Base-by-base conservation (phyloP, 768 basidiomycete species). In the Xanthoconium stramineum region DNA sequence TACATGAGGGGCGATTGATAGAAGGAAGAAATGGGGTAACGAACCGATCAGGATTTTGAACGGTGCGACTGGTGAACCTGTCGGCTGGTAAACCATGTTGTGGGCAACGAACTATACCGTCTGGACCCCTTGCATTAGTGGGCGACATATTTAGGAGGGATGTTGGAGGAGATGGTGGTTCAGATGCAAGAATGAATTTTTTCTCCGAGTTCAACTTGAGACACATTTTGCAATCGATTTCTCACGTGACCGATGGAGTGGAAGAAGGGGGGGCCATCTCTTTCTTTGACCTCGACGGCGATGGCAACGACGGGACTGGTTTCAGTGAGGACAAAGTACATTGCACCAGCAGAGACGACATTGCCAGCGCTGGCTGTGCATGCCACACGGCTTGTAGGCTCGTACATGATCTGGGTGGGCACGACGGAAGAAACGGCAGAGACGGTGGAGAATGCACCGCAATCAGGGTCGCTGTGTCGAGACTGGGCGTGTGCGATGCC, bases 401-500 rank as follows among this genome's bases (percentile, higher is more conserved):
- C 87, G 53, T 91, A 86, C 72, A 91, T 93, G 89, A 64, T 93
- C 50, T 93, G 91, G 91, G 75, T 86, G 33, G 89, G 90, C 2
- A 75, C 71, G n/a, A 83, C 82, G 19, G 79, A 81, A 29, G 74
- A 72, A 39, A 47, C 68, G 42, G 71, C 73, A 29, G 80, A 78
- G 50, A 74, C 76, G 56, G 78, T 76, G 36, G 73, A 74, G 50
- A 76, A 74, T 52, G 83, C 83, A n/a, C 72, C 80, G 0, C 68
- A 71, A 40, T 72, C 74, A 37, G 91, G 91, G 28, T 75, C 69
- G 43, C 73, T 93, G 52, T 82, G 81, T 64, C 78, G 74, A 55
- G 91, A 94, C 63, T 93, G 91, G 91, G 88, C 86, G 24, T 89
- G 85, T 65, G 90, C 86, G 32, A 90, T 91, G 88, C 89, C 90